Percentiles rank a stretch among this genome's conserved stretches.
phyloP scores from a whole-genome alignment of 768 basidiomycete genomes.

The Favolaschia claudopus region DNA sequence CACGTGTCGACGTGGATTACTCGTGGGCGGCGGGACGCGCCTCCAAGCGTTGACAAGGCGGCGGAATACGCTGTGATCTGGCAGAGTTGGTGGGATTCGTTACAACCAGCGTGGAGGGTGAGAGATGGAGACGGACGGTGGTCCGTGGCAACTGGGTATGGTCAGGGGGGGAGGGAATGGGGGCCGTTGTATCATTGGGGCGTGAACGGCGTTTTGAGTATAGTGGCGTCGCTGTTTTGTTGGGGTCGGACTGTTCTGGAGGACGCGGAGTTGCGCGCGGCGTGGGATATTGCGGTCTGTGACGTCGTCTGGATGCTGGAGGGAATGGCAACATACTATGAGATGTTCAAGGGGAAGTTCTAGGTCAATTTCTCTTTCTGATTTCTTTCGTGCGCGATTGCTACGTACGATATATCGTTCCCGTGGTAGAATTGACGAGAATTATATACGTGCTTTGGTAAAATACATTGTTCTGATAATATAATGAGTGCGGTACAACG shows the following conservation, averaged over 20 bases:
- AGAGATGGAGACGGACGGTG: background rate
- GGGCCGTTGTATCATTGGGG: background rate
- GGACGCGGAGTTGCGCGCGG: background rate
- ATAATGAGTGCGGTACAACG: too few species aligned
- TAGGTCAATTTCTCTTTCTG: too few species aligned
- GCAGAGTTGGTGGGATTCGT: background rate
- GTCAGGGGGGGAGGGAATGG: background rate
- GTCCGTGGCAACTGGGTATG: background rate
- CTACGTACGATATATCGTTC: too few species aligned
- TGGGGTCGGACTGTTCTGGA: background rate
- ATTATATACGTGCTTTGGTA: too few species aligned
- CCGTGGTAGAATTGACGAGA: too few species aligned
- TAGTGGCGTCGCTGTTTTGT: background rate
- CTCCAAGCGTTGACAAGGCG: background rate
- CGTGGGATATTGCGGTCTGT: background rate
- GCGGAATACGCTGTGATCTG: background rate
- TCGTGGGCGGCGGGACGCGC: background rate
- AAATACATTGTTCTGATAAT: too few species aligned
- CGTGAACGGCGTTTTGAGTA: background rate
- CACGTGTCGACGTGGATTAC: background rate
- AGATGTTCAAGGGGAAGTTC: background rate
- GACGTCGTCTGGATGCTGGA: constrained; percentile 1
- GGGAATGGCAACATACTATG: background rate
- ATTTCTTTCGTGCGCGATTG: too few species aligned
- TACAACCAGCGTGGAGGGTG: background rate